Percentiles rank a stretch among this genome's conserved stretches.
These are phyloP conservation scores for Geum urbanum DNA, from an alignment of 306 rosid species.

Conservation along the genomic window DNA sequence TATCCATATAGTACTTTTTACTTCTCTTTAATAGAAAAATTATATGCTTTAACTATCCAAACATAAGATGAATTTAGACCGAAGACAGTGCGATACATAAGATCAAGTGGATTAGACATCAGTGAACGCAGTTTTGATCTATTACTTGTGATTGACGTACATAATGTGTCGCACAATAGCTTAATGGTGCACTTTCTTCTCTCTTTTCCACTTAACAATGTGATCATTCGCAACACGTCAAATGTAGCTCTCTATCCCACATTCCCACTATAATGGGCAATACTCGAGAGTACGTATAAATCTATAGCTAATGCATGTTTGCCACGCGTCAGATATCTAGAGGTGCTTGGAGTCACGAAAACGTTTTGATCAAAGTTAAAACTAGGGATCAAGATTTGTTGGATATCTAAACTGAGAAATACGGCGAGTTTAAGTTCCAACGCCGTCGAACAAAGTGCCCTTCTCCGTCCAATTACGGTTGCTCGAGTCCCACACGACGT, in stretches of 20 bases:
- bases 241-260: not conserved
- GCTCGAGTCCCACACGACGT: conserved; percentile 1
- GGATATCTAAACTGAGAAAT: no score
- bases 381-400: no score
- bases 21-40: no score
- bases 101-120: not conserved
- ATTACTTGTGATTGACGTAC: not conserved
- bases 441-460: conserved; percentile 11
- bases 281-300: no score
- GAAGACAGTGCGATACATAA: not conserved
- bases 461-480: not conserved
- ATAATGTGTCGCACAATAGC: not conserved
- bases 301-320: not conserved
- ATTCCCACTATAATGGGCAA: not conserved
- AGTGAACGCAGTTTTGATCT: not conserved
- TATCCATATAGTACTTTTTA: no score
- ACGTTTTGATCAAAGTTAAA: not conserved
- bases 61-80: not conserved
- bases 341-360: conserved; percentile 9
- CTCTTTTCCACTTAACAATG: not conserved
- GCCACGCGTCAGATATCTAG: not conserved
- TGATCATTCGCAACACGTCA: not conserved
- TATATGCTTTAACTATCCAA: no score
- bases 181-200: no score
- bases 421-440: conserved; percentile 15